phyloP scores from a whole-genome alignment of 352 stramenopile genomes.

The Thraustochytrium sp. region DNA sequence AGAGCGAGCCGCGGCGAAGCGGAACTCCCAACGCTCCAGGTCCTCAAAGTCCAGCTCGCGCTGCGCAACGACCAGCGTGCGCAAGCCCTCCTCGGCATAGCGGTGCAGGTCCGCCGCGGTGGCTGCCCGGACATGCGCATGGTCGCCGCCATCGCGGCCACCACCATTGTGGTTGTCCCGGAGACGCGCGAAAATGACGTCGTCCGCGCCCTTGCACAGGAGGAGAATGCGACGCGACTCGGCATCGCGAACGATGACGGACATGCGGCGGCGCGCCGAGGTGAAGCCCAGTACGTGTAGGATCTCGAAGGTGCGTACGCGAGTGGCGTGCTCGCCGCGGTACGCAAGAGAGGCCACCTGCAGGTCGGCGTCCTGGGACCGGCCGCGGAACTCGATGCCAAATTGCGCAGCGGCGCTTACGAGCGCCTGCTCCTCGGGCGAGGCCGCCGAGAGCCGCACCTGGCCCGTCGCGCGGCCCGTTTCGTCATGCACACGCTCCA shows the following conservation, averaged over 20 bases:
- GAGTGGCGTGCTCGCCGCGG: background rate
- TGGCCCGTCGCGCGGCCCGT: background rate
- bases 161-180: no score
- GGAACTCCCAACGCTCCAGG: slow-evolving; percentile 66
- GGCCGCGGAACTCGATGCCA: slow-evolving; percentile 65
- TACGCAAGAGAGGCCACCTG: background rate
- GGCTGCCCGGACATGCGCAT: background rate
- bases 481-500: slow-evolving; percentile 29
- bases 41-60: slow-evolving; percentile 57
- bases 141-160: no score
- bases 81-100: slow-evolving; percentile 72
- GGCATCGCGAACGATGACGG: slow-evolving; percentile 56
- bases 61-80: slow-evolving; percentile 70
- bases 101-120: slow-evolving; percentile 58
- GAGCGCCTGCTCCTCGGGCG: slow-evolving; percentile 82
- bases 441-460: slow-evolving; percentile 59
- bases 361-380: background rate
- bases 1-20: slow-evolving; percentile 48
- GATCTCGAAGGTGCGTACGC: slow-evolving; percentile 55
- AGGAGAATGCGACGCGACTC: background rate
- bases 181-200: slow-evolving; percentile 62
- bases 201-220: slow-evolving; percentile 67
- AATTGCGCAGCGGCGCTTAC: slow-evolving; percentile 75
- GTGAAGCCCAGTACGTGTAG: slow-evolving; percentile 82
- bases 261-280: slow-evolving; percentile 84